phyloP scores from a whole-genome alignment of 139 green algal genomes.

The Chlorella sp. region DNA sequence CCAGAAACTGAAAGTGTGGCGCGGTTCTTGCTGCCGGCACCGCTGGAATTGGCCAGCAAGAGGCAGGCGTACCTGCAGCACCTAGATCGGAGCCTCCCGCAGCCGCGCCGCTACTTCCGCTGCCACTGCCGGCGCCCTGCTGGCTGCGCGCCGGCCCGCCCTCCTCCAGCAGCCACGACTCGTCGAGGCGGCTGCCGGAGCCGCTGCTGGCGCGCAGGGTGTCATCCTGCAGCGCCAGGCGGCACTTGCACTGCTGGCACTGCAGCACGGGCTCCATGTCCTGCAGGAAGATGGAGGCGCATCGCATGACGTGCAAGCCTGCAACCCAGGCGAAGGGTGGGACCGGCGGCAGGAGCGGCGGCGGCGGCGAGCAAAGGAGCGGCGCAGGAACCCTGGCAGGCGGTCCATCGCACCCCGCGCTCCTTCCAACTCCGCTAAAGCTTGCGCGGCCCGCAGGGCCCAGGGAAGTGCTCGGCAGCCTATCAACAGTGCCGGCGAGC shows the following conservation, averaged over 20 bases:
- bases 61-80: neutral
- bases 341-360: too few relatives aligned
- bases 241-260: constrained; percentile 60
- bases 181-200: constrained; percentile 52
- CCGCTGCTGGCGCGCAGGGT: constrained; percentile 14
- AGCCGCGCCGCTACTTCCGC: neutral
- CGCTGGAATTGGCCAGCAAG: too few relatives aligned
- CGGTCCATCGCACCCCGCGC: too few relatives aligned
- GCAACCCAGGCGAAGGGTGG: too few relatives aligned
- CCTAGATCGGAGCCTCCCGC: neutral
- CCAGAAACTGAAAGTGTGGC: too few relatives aligned
- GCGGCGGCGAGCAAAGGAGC: neutral
- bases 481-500: too few relatives aligned
- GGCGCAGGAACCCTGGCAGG: neutral
- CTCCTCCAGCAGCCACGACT: constrained; percentile 78
- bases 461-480: too few relatives aligned
- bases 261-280: constrained; percentile 15
- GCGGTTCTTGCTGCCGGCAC: too few relatives aligned
- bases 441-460: too few relatives aligned
- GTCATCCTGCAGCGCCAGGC: constrained; percentile 45
- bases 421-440: too few relatives aligned
- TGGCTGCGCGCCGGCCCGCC: neutral
- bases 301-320: too few relatives aligned
- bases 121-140: neutral
- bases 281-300: neutral